phyloP scores from a whole-genome alignment of 2,329 filamentous ascomycete species.

The Aspergillus felis region DNA sequence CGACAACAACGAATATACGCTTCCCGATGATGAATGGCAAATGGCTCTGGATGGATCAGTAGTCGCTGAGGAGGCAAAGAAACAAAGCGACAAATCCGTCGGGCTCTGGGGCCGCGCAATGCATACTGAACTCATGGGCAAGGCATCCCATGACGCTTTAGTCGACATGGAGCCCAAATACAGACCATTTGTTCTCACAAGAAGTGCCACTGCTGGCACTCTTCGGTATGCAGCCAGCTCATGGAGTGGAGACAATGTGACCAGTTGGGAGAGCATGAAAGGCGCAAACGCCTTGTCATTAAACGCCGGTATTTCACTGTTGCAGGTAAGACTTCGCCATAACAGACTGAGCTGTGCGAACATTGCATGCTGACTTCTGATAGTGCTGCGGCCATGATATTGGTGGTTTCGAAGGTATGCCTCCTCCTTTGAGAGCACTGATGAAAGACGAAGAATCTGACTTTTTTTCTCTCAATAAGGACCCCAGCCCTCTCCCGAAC shows the following conservation, averaged over 20 bases:
- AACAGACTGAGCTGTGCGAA: background rate
- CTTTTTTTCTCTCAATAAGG: constrained; percentile 12
- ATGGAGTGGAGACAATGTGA: constrained; percentile 73
- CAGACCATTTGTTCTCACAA: constrained; percentile 65
- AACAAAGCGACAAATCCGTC: constrained; percentile 47
- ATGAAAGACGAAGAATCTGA: background rate
- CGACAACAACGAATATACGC: constrained; percentile 72
- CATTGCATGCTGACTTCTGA: background rate
- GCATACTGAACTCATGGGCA: constrained; percentile 68
- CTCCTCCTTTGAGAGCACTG: background rate
- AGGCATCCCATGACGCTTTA: constrained; percentile 65
- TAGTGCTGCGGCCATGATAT: constrained; percentile 70
- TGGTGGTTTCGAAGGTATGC: constrained; percentile 64
- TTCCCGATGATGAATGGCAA: constrained; percentile 63
- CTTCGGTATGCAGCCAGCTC: constrained; percentile 67
- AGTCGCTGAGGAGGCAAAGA: constrained; percentile 34
- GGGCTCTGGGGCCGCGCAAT: constrained; percentile 67
- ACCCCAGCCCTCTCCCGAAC: constrained; percentile 65
- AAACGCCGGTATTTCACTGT: constrained; percentile 63
- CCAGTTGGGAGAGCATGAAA: constrained; percentile 69
- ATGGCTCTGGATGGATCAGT: constrained; percentile 51
- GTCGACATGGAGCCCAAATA: constrained; percentile 55
- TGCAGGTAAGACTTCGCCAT: constrained; percentile 47
- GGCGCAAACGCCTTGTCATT: constrained; percentile 67
- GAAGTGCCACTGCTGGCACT: constrained; percentile 67